Conservation (phyloP, 73 alveolate genomes). For the Tetrahymena borealis region DNA sequence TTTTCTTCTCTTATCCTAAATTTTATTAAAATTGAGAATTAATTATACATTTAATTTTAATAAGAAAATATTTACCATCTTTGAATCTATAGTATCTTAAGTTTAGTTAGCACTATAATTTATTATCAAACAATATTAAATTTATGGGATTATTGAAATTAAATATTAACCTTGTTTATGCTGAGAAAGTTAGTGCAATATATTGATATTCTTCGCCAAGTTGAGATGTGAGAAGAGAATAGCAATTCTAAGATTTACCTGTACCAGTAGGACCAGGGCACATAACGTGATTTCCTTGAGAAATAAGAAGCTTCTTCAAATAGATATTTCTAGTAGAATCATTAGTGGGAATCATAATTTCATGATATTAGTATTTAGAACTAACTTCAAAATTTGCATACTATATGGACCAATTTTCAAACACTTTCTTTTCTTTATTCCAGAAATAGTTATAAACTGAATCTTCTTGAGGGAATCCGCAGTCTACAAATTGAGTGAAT, state of each 20-base stretch:
- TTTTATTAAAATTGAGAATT: conserved; percentile 74
- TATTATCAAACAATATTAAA: not conserved
- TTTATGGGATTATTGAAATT: not conserved
- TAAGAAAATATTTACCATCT: conserved; percentile 45
- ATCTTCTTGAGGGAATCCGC: conserved; percentile 36
- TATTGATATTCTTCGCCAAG: conserved; percentile 94
- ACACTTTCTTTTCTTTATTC: conserved; percentile 63
- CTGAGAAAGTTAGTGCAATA: conserved; percentile 91
- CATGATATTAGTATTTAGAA: conserved; percentile 82
- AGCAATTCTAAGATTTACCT: conserved; percentile 97
- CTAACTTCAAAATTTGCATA: conserved; percentile 76
- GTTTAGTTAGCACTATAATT: conserved; percentile 85
- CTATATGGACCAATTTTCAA: conserved; percentile 83
- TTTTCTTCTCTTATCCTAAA: conserved; percentile 94
- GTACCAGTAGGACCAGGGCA: conserved; percentile 99
- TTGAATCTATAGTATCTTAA: conserved; percentile 91
- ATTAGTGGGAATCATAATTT: conserved; percentile 99
- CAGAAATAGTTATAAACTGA: conserved; percentile 45
- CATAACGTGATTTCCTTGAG: conserved; percentile 92
- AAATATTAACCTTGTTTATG: conserved; percentile 74
- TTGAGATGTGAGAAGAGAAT: conserved; percentile 87
- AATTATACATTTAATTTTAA: conserved; percentile 83
- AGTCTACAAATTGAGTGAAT: conserved; percentile 48
- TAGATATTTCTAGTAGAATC: conserved; percentile 96
- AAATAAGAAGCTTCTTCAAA: conserved; percentile 79